Evolutionary conservation across 2,329 filamentous ascomycete species (phyloP), one percentile per base, ranked within the genome.

Genomic region (Fusarium circinatum): DNA sequence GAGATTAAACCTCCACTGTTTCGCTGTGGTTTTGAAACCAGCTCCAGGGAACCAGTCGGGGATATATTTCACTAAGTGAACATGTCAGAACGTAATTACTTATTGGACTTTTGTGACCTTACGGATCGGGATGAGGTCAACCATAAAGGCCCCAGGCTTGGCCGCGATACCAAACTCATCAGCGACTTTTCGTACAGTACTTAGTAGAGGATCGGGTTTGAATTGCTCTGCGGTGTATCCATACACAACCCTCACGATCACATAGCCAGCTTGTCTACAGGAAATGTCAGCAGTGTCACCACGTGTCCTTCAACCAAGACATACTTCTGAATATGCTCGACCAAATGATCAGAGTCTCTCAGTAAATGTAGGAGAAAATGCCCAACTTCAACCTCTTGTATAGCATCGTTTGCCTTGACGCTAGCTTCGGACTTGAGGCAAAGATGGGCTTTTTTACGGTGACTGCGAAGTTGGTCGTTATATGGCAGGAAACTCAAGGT

Each of bases 401-500:
- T 47, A 0, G 65, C 30, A 41, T 84, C 77, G 64, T 85, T 87
- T 14, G 82, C 80, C 2, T 80, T 67, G 1, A 84, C 79, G 0
- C 80, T 71, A 0, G 72, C 62, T 41, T 84, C 84, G 3, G 85
- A 83, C 1, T 87, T 87, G 10, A 89, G 78, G 28, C 84, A 79
- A 32, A 81, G 79, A 30, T 81, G 79, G 28, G 86, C 81, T 11
- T 84, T 81, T 74, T 85, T 88, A 22, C 87, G 85, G 51, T 86
- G 82, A 6, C 78, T 78, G 17, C 81, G 80, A 28, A 84, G 83
- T 8, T 76, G 80, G 10, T 81, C 78, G 24, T 82, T 81, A 55
- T 86, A 83, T 7, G 78, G 77, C n/a, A 79, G 74, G 26, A 83
- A 64, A 4, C 80, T 79, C 5, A 85, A 65, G 0, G 80, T 67